Conservation (phyloP, 2,329 filamentous ascomycete species). For the Bisporella sp. region DNA sequence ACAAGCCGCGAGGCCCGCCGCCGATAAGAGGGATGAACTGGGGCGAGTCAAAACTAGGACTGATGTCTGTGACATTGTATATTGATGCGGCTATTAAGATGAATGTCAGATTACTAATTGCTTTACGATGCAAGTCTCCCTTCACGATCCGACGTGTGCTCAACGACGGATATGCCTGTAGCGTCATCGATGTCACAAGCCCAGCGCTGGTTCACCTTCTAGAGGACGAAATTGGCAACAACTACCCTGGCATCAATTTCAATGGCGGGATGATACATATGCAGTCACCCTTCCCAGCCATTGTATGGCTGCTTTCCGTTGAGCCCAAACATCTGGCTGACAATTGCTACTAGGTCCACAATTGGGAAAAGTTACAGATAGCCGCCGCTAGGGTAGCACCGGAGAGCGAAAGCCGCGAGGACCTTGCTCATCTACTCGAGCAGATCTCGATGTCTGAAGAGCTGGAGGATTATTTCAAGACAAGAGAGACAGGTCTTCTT, state of each 20-base stretch:
- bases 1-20: neutral
- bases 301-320: neutral
- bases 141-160: too few relatives aligned
- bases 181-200: neutral
- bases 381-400: neutral
- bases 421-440: slow-evolving; percentile 2
- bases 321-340: neutral
- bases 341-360: slow-evolving; percentile 1
- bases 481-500: slow-evolving; percentile 9
- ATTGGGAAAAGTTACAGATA: neutral
- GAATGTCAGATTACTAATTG: neutral
- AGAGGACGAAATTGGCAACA: neutral
- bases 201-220: neutral
- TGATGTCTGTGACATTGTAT: too few relatives aligned
- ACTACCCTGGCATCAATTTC: slow-evolving; percentile 1
- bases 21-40: neutral
- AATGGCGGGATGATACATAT: too few relatives aligned
- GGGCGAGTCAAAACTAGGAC: neutral
- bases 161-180: neutral
- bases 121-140: too few relatives aligned
- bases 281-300: neutral
- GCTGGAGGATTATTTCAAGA: slow-evolving; percentile 8
- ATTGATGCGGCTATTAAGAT: too few relatives aligned
- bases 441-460: neutral
- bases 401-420: neutral